Evolutionary conservation across 257 asterid genomes (phyloP), one percentile per base, ranked within the genome.

Genomic region (Solanum virginianum): DNA sequence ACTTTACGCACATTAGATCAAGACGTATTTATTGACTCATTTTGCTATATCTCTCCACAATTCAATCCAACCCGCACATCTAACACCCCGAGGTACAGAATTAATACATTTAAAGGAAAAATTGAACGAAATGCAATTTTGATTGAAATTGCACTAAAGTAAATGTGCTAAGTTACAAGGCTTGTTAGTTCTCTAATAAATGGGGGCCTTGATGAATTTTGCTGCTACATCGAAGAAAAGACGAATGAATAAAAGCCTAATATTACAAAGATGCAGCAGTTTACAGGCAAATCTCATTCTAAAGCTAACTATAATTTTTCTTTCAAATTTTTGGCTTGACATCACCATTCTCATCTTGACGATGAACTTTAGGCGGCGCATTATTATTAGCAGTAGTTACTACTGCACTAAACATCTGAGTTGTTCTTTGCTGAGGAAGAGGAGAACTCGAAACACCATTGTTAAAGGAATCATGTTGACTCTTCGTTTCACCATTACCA

Each of bases 321-420:
- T 88, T 86, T 87, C 86, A 81, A 10, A 87, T 77, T 85, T 87
- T 86, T 54, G 90, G 89, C 87, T 89, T 91, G 88, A 89, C 89
- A 87, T 88, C 92, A 86, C 93, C 97, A 84, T 93, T 92, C 86
- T 89, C 95, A 55, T 87, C 85, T 56, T 88, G 81, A 59, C 85
- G 74, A 32, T 85, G 84, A 84, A 86, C 84, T 90, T 60, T 91
- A 74, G 86, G 88, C 87, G 53, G 55, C 9, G 55, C 81, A 53
- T 65, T 84, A 70, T 86, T 90, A 87, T 84, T 86, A 85, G 59
- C 85, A 71, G 87, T 88, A 80, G 87, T 87, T 53, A 83, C 89
- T 36, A 89, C 80, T 66, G 85, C 22, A 66, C 84, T 86, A 80
- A 88, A 86, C 85, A 87, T 84, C 26, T 89, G 88, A 84, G 91